phyloP scores from a whole-genome alignment of 148 eudicot genomes.

The Agrostemma githago region DNA sequence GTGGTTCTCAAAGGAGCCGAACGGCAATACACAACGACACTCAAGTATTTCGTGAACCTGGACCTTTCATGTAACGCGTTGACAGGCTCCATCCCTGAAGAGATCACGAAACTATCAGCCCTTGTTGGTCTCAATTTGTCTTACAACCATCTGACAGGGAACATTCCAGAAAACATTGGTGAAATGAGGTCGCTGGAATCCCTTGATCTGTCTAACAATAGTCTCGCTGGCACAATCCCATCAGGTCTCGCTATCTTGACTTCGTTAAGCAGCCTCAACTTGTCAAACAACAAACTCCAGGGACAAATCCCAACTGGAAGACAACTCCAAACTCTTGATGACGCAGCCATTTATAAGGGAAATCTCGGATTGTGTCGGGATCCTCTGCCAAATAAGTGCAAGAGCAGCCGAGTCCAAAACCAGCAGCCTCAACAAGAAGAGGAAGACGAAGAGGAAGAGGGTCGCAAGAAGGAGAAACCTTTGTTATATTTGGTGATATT shows the following conservation, averaged over 20 bases:
- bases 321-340: too few species aligned
- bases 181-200: slow-evolving; percentile 19
- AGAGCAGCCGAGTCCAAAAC: too few species aligned
- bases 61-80: slow-evolving; percentile 48
- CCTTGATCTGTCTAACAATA: slow-evolving; percentile 38
- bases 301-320: slow-evolving; percentile 6
- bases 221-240: slow-evolving; percentile 36
- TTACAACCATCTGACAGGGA: slow-evolving; percentile 21
- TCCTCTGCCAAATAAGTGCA: too few species aligned
- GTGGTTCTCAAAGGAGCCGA: slow-evolving; percentile 23
- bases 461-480: too few species aligned
- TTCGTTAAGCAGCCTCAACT: slow-evolving; percentile 26
- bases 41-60: slow-evolving; percentile 18
- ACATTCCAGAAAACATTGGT: slow-evolving; percentile 20
- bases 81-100: slow-evolving; percentile 36
- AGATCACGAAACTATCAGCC: slow-evolving; percentile 23
- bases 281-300: slow-evolving; percentile 34
- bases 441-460: too few species aligned
- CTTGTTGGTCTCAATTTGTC: slow-evolving; percentile 27
- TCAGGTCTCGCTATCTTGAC: slow-evolving; percentile 27
- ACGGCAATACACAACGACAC: slow-evolving; percentile 17
- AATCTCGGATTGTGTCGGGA: too few species aligned
- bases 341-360: too few species aligned
- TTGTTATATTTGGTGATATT: too few species aligned
- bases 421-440: too few species aligned